These are phyloP conservation scores for Colletotrichum gloeosporioides DNA, from an alignment of 2,329 filamentous ascomycete species.

Conservation along the genomic window DNA sequence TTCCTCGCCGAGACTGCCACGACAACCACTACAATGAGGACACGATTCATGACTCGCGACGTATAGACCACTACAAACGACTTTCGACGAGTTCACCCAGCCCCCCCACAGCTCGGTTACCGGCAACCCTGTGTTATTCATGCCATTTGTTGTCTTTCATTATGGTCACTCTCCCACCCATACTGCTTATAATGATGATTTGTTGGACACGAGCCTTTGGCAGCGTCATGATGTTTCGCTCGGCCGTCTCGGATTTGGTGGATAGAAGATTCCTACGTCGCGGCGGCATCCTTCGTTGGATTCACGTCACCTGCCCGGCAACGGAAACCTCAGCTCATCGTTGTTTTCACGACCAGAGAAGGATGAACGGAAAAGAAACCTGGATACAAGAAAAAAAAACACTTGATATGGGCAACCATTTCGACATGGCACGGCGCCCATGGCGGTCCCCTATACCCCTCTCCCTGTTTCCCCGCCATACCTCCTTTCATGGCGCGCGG, in stretches of 20 bases:
- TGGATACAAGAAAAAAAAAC: constrained; percentile 44
- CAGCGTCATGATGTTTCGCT: constrained; percentile 23
- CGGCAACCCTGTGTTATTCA: constrained; percentile 19
- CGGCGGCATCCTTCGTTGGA: constrained; percentile 15
- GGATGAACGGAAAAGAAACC: constrained; percentile 40
- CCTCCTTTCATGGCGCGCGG: constrained; percentile 19
- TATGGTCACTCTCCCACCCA: constrained; percentile 27
- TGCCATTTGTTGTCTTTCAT: constrained; percentile 21
- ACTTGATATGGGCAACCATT: constrained; percentile 46
- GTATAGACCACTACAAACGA: constrained; percentile 41
- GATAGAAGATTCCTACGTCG: constrained; percentile 33
- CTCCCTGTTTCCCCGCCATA: constrained; percentile 22
- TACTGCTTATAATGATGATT: constrained; percentile 43
- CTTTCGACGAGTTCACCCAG: constrained; percentile 20
- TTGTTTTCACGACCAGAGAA: constrained; percentile 37
- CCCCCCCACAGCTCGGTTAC: constrained; percentile 13
- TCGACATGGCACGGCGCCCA: constrained; percentile 36
- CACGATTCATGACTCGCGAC: constrained; percentile 25
- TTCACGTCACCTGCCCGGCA: constrained; percentile 16
- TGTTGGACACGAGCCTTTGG: constrained; percentile 24
- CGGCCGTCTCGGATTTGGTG: constrained; percentile 34
- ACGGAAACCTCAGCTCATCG: constrained; percentile 18
- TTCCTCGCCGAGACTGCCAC: constrained; percentile 16
- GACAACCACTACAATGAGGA: constrained; percentile 18
- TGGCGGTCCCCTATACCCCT: constrained; percentile 32